Base-by-base conservation (phyloP, 2,329 filamentous ascomycete genomes). In the Epichloe hybrida region DNA sequence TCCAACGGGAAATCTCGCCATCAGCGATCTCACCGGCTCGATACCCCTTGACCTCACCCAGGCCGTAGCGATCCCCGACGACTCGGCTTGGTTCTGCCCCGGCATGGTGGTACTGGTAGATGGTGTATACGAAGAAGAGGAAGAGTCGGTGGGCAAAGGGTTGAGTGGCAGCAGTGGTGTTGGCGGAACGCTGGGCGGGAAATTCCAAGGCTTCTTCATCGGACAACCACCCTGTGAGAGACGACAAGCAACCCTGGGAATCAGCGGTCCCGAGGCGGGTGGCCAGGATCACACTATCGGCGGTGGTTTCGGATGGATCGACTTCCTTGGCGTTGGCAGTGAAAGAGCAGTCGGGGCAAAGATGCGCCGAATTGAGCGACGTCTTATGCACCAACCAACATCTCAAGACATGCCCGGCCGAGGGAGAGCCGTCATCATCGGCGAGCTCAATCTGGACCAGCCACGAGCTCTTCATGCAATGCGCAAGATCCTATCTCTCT, bases 61-160 rank as follows among this genome's bases (percentile, higher is more conserved):
- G 61, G 88, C 91, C 0, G 81, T 83, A 21, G 81, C 86, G 13
- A 84, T 96, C 50, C 90, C 90, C 0, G 83, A 88, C 53, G 83
- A 91, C 61, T 88, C 87, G 23, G 84, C 87, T 4, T 98, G 89
- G 85, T 96, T 96, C 62, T 82, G 84, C 5, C 90, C 93, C 0
- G 94, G 94, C 3, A 97, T 97, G 89, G 86, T 98, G 46, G 86
- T 97, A 3, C 76, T 98, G 0, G 81, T 96, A 0, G 93, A 98
- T 60, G 93, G 93, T 6, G 82, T 91, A n/a, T 98, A 98, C 62
- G 89, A 95, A 64, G 93, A 97, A 64, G 89, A 95, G 59, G 88
- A 89, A 54, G 78, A 83, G 55, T 82, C 80, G 20, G 70, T 75
- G 2, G 82, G 83, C 15, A 83, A 81, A 20, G 81, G 80, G 0